Base-by-base conservation (phyloP, 805 yeast genomes). In the Peterozyma toletana region DNA sequence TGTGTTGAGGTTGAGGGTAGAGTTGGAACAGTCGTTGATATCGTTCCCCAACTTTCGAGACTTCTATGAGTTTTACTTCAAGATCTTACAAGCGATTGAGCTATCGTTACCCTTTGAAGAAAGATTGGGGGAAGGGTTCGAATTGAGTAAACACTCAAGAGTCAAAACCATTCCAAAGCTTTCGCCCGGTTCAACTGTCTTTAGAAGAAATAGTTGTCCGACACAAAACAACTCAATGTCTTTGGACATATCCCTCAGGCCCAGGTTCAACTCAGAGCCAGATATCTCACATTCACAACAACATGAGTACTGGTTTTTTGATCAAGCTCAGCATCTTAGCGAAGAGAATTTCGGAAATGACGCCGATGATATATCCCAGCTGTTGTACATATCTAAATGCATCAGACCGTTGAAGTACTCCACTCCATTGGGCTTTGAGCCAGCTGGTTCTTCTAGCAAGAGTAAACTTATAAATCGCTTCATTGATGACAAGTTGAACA, bases 21-120 rank as follows among this genome's bases (percentile, higher is more conserved):
- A 44, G 27, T 6, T 40, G 17, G 41, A 40, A 17, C 46, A 44
- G 27, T 17, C 40, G 6, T 5, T 40, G 10, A 18, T 44, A 11
- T 40, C 39, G 17, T 5, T 16, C 13, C 38, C 43, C 30, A 44
- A 44, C 27, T 44, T 40, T 31, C 36, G 36, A 31, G 43, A 44
- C 5, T 44, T 36, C 14, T 3, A 39, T 21, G 40, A 44, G 17
- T 44, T 42, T 42, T 40, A 36, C 14, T 39, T 30, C 16, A 44
- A 37, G 10, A 16, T 44, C 3, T 11, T 13, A 9, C 33, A n/a
- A 2, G 38, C 21, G 4, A 9, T 38, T 5, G 29, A 40, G 7
- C 30, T 44, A 21, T 14, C 46, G 6, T 10, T 35, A 14, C 37
- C 46, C 3, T 10, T 39, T 31, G 41, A 14, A 29, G 17, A 29